Conservation (phyloP, 148 eudicot species). For the Vaccinium corymbosum region DNA sequence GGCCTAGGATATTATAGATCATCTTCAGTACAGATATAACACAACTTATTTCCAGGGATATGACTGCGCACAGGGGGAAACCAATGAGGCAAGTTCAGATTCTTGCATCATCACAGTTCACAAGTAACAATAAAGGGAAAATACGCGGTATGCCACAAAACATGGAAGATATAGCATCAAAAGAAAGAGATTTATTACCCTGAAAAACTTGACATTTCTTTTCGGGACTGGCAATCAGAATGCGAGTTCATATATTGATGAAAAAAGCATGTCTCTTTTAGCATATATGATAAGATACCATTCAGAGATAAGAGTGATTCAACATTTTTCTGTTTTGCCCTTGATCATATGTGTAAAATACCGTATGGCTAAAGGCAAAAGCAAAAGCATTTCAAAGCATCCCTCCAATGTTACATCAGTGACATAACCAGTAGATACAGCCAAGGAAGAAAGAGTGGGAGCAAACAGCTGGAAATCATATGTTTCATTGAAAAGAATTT, state of each 20-base stretch:
- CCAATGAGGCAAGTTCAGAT: neutral
- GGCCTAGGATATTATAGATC: neutral
- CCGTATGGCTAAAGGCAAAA: neutral
- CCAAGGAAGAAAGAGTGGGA: neutral
- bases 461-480: neutral
- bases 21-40: neutral
- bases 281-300: neutral
- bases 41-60: neutral
- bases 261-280: neutral
- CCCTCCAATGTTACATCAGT: neutral
- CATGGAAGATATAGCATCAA: neutral
- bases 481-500: neutral
- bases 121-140: neutral
- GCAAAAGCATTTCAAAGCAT: slow-evolving; percentile 2
- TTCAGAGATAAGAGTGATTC: neutral
- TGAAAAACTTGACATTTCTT: neutral
- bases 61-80: neutral
- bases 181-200: neutral
- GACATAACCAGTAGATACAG: neutral
- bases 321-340: neutral
- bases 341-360: neutral
- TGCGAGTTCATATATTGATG: neutral
- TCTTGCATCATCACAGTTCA: neutral
- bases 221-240: neutral
- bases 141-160: neutral